These are phyloP conservation scores for Dothistroma septosporum DNA, from an alignment of 2,329 filamentous ascomycete species.

Conservation along the genomic window DNA sequence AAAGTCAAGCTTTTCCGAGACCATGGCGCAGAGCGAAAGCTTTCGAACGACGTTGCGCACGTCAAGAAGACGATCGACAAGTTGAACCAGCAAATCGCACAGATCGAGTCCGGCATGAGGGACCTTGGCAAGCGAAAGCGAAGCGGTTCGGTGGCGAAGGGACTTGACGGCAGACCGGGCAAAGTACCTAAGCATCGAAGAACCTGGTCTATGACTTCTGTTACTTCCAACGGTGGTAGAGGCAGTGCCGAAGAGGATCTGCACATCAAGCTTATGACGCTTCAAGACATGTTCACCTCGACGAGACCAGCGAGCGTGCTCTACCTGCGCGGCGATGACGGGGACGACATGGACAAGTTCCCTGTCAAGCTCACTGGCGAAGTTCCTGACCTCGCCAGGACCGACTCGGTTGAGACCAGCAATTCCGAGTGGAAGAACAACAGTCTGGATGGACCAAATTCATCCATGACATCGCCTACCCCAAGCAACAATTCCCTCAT, in stretches of 20 bases:
- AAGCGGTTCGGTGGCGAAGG: constrained; percentile 48
- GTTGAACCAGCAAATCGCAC: constrained; percentile 85
- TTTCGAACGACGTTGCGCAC: constrained; percentile 90
- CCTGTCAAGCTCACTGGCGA: constrained; percentile 72
- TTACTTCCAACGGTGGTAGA: constrained; percentile 42
- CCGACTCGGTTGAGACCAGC: constrained; percentile 44
- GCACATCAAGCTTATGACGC: constrained; percentile 69
- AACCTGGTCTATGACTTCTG: constrained; percentile 90
- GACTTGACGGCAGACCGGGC: constrained; percentile 59
- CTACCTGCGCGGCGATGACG: constrained; percentile 70
- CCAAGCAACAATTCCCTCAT: constrained; percentile 46
- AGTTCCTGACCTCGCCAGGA: constrained; percentile 53
- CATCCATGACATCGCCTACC: constrained; percentile 51
- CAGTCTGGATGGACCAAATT: constrained; percentile 48
- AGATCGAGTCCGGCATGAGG: constrained; percentile 60
- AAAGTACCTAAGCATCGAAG: constrained; percentile 87
- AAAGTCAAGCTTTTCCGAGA: constrained; percentile 97
- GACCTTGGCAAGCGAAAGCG: constrained; percentile 60
- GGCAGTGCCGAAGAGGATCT: constrained; percentile 62
- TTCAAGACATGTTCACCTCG: constrained; percentile 86
- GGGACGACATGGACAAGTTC: constrained; percentile 74
- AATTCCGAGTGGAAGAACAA: constrained; percentile 45
- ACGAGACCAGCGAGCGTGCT: constrained; percentile 73
- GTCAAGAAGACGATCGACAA: constrained; percentile 97
- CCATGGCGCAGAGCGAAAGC: constrained; percentile 89